phyloP scores from a whole-genome alignment of 768 basidiomycete species.

The Saitozyma podzolica region DNA sequence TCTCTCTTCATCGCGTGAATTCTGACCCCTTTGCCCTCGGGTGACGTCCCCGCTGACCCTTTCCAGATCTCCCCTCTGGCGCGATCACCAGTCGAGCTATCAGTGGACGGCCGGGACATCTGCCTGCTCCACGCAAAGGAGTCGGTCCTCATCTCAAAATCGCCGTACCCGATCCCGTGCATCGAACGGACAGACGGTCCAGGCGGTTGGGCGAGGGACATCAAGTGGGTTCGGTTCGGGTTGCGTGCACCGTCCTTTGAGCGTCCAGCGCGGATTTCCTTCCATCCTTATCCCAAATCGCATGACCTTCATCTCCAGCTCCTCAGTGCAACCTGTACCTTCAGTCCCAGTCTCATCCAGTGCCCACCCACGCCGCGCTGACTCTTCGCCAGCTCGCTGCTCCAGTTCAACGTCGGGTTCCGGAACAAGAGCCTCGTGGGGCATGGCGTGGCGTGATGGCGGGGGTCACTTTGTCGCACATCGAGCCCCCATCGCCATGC shows the following conservation, averaged over 20 bases:
- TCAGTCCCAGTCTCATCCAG: not conserved
- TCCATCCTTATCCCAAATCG: not conserved
- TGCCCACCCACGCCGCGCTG: slow-evolving; percentile 2
- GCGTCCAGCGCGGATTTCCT: not conserved
- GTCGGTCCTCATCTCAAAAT: slow-evolving; percentile 78
- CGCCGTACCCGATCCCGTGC: slow-evolving; percentile 87
- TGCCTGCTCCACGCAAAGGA: slow-evolving; percentile 80
- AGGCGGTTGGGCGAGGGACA: slow-evolving; percentile 95
- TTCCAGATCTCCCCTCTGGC: slow-evolving; percentile 77
- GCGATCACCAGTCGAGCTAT: slow-evolving; percentile 82
- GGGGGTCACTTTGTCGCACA: too few relatives aligned
- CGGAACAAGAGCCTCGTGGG: slow-evolving; percentile 48
- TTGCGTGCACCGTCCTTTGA: too few relatives aligned
- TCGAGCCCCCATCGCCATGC: too few relatives aligned
- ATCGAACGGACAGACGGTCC: slow-evolving; percentile 66
- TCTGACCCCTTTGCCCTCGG: too few relatives aligned
- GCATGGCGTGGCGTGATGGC: slow-evolving; percentile 10
- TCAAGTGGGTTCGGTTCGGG: slow-evolving; percentile 57
- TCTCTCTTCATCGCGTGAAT: not conserved
- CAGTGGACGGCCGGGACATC: slow-evolving; percentile 88
- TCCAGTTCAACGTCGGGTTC: slow-evolving; percentile 94
- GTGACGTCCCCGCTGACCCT: too few relatives aligned
- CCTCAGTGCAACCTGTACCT: not conserved
- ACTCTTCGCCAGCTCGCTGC: slow-evolving; percentile 62
- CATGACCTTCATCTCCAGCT: not conserved